These are phyloP conservation scores for Diplogelasinospora grovesii DNA, from an alignment of 495 filamentous ascomycete species.

Conservation along the genomic window DNA sequence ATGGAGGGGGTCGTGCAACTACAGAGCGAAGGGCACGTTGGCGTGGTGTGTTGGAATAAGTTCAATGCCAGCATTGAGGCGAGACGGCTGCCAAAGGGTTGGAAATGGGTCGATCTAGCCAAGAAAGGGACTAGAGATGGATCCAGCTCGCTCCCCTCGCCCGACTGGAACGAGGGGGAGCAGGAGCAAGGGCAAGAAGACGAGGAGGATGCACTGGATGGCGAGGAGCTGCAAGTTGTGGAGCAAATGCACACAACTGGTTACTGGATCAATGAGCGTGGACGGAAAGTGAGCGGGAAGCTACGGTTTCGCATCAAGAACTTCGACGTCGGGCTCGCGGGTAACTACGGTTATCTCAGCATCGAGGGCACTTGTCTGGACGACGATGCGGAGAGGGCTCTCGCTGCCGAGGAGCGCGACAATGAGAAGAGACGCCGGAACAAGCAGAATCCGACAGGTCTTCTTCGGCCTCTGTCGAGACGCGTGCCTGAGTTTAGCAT, in stretches of 20 bases:
- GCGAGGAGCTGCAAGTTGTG: slow-evolving; percentile 25
- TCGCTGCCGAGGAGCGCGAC: slow-evolving; percentile 32
- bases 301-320: slow-evolving; percentile 44
- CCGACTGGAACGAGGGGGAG: slow-evolving; percentile 9
- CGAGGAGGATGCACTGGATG: slow-evolving; percentile 21
- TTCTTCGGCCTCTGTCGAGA: slow-evolving; percentile 29
- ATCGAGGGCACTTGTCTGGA: slow-evolving; percentile 43
- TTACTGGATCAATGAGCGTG: slow-evolving; percentile 38
- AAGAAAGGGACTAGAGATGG: slow-evolving; percentile 15
- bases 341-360: slow-evolving; percentile 41
- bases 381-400: slow-evolving; percentile 33
- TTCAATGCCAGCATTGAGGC: slow-evolving; percentile 48
- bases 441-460: slow-evolving; percentile 24
- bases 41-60: slow-evolving; percentile 42
- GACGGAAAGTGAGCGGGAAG: slow-evolving; percentile 32
- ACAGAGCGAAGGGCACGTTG: slow-evolving; percentile 43
- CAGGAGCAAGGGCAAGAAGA: slow-evolving; percentile 6
- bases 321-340: slow-evolving; percentile 43
- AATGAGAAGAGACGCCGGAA: slow-evolving; percentile 22
- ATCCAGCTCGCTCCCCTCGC: slow-evolving; percentile 4
- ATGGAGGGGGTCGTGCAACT: slow-evolving; percentile 44
- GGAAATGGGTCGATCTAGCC: slow-evolving; percentile 39
- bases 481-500: slow-evolving; percentile 41
- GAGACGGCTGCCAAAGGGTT: slow-evolving; percentile 36
- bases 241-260: slow-evolving; percentile 44